phyloP scores from a whole-genome alignment of 139 green algal genomes.

The Marvania coccoides region DNA sequence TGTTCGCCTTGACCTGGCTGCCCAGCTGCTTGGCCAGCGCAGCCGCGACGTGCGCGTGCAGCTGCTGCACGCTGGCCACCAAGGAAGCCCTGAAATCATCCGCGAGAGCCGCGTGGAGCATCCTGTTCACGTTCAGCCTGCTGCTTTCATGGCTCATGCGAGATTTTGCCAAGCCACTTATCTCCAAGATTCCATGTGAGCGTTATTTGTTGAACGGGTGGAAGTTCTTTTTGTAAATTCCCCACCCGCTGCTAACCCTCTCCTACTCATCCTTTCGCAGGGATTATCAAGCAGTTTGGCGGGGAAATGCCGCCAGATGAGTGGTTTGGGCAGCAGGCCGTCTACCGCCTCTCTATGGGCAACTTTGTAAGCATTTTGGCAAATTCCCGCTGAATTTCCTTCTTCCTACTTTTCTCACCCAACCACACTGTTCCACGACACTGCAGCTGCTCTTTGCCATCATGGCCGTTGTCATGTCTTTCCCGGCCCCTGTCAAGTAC shows the following conservation, averaged over 20 bases:
- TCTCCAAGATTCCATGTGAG: conserved; percentile 89
- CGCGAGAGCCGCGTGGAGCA: conserved; percentile 66
- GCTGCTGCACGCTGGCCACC: conserved; percentile 35
- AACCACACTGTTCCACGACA: background rate
- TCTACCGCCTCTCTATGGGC: conserved; percentile 90
- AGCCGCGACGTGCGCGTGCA: conserved; percentile 49
- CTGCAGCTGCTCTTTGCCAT: conserved; percentile 74
- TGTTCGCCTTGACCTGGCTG: conserved; percentile 37
- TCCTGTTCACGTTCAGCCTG: conserved; percentile 86
- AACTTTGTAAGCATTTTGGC: conserved; percentile 66
- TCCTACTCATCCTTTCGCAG: conserved; percentile 15
- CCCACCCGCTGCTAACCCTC: background rate
- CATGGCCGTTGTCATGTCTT: conserved; percentile 61
- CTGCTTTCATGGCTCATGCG: conserved; percentile 78
- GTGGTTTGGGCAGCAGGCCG: conserved; percentile 93
- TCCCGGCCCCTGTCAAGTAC: conserved; percentile 61
- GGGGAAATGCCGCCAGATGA: conserved; percentile 31
- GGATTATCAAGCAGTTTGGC: conserved; percentile 46
- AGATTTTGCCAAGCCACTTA: conserved; percentile 86
- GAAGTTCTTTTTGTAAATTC: background rate
- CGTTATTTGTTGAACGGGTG: background rate
- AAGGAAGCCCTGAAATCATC: conserved; percentile 47
- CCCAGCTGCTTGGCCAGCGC: conserved; percentile 33
- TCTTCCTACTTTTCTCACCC: background rate
- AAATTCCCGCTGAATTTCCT: background rate